Base-by-base conservation (phyloP, 2,329 filamentous ascomycete species). In the Didymella pinodella region DNA sequence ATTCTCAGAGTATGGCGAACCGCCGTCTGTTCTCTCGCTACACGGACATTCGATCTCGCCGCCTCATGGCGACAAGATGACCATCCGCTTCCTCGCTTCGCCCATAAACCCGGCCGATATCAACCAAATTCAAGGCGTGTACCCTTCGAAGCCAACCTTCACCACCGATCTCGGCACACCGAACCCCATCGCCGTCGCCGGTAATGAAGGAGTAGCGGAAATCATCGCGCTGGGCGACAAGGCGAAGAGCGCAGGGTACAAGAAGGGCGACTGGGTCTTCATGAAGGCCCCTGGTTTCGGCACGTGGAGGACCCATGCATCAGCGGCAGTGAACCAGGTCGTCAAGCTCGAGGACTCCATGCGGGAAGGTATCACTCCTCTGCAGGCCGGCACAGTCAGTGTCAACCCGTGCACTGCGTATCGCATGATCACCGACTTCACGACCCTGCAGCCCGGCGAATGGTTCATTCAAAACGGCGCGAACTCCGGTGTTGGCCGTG, bases 381-480 rank as follows among this genome's bases (percentile, higher is more conserved):
- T 90, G 4, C 93, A 97, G 73, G 92, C 90, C 11, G 94, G 91
- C 4, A 98, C 93, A 0, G 91, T 97, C 34, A 89, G 86, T 63
- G 91, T 99, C 41, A 99, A 99, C 77, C 95, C 95, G 1, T 93
- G 92, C 77, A 96, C 93, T 1, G 95, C 95, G 2, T 98, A 96
- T 79, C 87, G 93, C 54, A 96, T 99, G 88, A 84, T 99, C 58
- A 87, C 88, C 56, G 91, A 94, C 74, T 97, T 94, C 72, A 87
- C 83, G 66, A 74, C 81, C 4, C 78, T 89, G 72, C 74, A 84
- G 54, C 85, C 87, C n/a, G 91, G 93, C 54, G 90, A 96, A 56
- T 99, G 94, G 93, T 92, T 97, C 74, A 88, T 99, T 46, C 95
- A 99, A 79, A 99, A 99, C 75, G 95, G 94, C 7, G 95, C 94